Base-by-base conservation (phyloP, 2,329 filamentous ascomycete genomes). In the Diaporthe sp. region DNA sequence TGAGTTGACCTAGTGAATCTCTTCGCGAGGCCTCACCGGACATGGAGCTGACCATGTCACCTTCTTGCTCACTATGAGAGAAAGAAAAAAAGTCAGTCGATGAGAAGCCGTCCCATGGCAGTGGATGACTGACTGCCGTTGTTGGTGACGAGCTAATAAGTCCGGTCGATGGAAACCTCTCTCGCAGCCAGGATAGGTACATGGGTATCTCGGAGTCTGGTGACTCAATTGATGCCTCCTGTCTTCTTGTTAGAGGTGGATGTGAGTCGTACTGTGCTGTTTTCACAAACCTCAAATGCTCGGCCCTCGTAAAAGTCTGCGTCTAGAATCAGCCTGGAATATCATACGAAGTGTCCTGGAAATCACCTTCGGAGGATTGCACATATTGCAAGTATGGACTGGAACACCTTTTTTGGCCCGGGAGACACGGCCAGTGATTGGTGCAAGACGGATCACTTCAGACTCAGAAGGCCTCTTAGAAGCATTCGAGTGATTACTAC, bases 141-240 rank as follows among this genome's bases (percentile, higher is more conserved):
- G 84, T 74, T 85, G 80, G 78, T 92, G 91, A 50, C 91, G 87
- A 25, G 88, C 85, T 22, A 92, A 84, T 12, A 92, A 82, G 79
- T 92, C 91, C 60, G 87, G 85, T 71, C 91, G 87, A 77, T 91
- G 87, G 76, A 92, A 92, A 17, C 85, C 83, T 75, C 87, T 88
- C 42, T 87, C 88, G 79, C 91, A 92, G 50, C 88, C 87, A 22
- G 86, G 84, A 74, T 87, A 85, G 3, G 81, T 83, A 76, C 91
- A 92, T 52, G 82, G 82, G 77, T 87, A 86, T 60, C 85, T 84
- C 33, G 91, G 89, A 71, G 85, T 87, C 73, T 87, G 84, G 79
- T 92, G 90, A 77, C 89, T 91, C 40, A 91, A 82, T 80, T 92
- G 88, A 80, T 92, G 90, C 71, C 90, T 88, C 78, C 90, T 91